Percentiles rank a stretch among this genome's conserved stretches.
Conservation (phyloP, 352 stramenopile genomes). For the Phytophthora ohioensis region DNA sequence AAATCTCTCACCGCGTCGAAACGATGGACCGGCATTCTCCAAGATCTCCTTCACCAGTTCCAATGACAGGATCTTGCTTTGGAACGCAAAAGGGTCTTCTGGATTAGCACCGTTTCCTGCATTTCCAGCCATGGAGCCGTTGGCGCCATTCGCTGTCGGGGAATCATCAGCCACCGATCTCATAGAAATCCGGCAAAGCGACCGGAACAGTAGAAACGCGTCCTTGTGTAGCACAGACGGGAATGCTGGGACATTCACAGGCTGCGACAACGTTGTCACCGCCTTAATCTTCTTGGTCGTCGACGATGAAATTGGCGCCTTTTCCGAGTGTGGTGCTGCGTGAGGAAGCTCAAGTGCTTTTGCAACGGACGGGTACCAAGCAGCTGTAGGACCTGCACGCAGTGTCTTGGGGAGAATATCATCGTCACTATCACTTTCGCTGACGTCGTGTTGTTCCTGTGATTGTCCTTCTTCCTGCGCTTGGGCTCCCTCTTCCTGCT, state of each 20-base stretch:
- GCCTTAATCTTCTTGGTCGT: slow-evolving; percentile 19
- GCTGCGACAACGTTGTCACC: slow-evolving; percentile 32
- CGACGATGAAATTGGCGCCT: neutral
- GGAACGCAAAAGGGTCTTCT: slow-evolving; percentile 94
- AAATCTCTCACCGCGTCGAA: slow-evolving; percentile 96
- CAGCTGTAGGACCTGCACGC: slow-evolving; percentile 23
- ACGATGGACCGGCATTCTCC: slow-evolving; percentile 95
- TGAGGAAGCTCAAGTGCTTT: slow-evolving; percentile 39
- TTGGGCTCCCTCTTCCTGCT: slow-evolving; percentile 13
- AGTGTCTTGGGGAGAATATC: slow-evolving; percentile 16
- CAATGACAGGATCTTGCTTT: slow-evolving; percentile 97
- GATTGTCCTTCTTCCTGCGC: slow-evolving; percentile 23
- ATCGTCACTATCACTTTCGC: slow-evolving; percentile 38
- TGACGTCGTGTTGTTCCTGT: slow-evolving; percentile 25
- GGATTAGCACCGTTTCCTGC: slow-evolving; percentile 45
- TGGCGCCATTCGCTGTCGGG: slow-evolving; percentile 24
- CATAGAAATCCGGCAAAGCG: slow-evolving; percentile 94
- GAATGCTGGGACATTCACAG: slow-evolving; percentile 82
- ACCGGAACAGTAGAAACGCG: slow-evolving; percentile 98
- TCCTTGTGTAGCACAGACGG: slow-evolving; percentile 98
- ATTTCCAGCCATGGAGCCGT: slow-evolving; percentile 30
- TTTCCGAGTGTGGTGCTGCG: neutral
- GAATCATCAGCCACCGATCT: slow-evolving; percentile 94
- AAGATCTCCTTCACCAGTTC: slow-evolving; percentile 98
- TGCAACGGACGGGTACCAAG: slow-evolving; percentile 63